Evolutionary conservation across 163 green algal species (phyloP), one percentile per base, ranked within the genome.

Genomic region (Trebouxiophyceae sp.): DNA sequence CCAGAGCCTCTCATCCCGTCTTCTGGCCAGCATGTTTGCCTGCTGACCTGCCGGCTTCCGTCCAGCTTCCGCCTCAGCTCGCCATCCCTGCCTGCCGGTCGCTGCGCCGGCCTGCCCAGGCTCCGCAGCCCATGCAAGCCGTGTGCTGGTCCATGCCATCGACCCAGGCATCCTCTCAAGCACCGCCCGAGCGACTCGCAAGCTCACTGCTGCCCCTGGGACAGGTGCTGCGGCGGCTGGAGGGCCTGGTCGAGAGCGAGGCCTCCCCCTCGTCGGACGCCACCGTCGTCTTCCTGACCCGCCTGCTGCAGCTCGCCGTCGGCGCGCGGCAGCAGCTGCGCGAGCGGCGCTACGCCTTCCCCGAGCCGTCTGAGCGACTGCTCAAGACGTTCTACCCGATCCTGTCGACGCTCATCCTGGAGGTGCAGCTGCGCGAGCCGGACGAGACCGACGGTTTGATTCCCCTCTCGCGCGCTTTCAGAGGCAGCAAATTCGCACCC

Each of bases 301-400:
- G 76, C 39, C 71, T 92, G 60, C 69, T 86, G 59, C 76, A 85
- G 68, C 69, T 91, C 60, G 84, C 77, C 28, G 66, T 77, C 6
- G 76, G 76, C 5, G 74, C 68, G 33, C 63, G 77, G 2, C 45
- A 54, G 27, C 19, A 30, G 47, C 74, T 87, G 68, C 75, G 73
- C 16, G 74, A 81, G 61, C 61, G 70, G 54, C 34, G 28, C 28
- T 74, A 46, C 60, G 75, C 68, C 58, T 74, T 82, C 29, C 75
- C 78, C 4, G 71, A 81, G n/a, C 63, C 79, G 8, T 64, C 71
- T 39, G 12, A n/a, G 0, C 64, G 73, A 8, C 54, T 90, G 28
- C 45, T 88, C 28, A 47, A 68, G 26, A 75, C 73, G 32, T 71
- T 92, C 30, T 86, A 84, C 68, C 82, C 84, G 4, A 50, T 81